Conservation (phyloP, 2,329 filamentous ascomycete species). For the Clarireedia paspali region DNA sequence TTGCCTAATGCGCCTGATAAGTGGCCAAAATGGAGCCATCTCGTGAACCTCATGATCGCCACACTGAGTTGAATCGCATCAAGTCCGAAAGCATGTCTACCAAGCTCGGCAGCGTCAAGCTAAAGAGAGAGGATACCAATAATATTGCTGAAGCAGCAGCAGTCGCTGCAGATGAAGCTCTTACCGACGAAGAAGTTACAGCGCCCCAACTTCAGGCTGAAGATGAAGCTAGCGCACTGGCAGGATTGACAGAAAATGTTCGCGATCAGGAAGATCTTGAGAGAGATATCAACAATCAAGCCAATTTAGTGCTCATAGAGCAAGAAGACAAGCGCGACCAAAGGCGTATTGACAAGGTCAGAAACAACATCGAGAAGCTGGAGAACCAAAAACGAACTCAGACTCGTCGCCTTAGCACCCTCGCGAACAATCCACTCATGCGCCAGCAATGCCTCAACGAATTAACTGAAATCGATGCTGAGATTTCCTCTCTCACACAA, state of each 20-base stretch:
- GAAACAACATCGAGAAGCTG: conserved; percentile 49
- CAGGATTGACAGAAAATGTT: conserved; percentile 58
- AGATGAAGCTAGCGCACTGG: conserved; percentile 36
- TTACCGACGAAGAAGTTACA: conserved; percentile 9
- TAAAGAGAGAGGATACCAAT: conserved; percentile 14
- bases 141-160: conserved; percentile 22
- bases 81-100: conserved; percentile 5
- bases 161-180: conserved; percentile 15
- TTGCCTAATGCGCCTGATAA: background rate
- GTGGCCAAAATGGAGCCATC: conserved; percentile 2
- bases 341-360: conserved; percentile 53
- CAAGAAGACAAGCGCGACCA: conserved; percentile 56
- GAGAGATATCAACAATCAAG: conserved; percentile 67
- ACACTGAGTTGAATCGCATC: background rate
- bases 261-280: conserved; percentile 87
- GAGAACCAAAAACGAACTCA: conserved; percentile 56
- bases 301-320: conserved; percentile 50
- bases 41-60: background rate
- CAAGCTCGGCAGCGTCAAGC: conserved; percentile 8
- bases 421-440: conserved; percentile 41
- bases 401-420: conserved; percentile 47
- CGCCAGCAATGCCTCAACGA: conserved; percentile 36
- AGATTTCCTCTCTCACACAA: conserved; percentile 44
- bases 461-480: conserved; percentile 20
- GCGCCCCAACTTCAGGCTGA: conserved; percentile 6